These are phyloP conservation scores for Carex kokanica DNA, from an alignment of 176 grass and related monocot species.

Conservation along the genomic window DNA sequence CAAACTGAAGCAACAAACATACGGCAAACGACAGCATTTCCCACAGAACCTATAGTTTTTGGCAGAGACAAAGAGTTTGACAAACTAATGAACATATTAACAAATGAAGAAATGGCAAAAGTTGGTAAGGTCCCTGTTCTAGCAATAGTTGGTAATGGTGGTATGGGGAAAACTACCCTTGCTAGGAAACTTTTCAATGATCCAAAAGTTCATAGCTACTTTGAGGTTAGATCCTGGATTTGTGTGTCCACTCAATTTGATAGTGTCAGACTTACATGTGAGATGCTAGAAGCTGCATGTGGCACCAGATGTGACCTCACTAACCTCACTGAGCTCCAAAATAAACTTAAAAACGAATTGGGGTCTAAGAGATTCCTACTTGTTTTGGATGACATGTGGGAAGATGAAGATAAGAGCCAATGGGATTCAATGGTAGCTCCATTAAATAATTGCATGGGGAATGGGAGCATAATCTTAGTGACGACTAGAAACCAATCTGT, in stretches of 20 bases:
- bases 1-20: background rate
- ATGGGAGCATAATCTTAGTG: slow-evolving; percentile 1
- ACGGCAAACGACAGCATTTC: slow-evolving; percentile 13
- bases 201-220: slow-evolving; percentile 9
- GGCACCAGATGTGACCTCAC: background rate
- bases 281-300: slow-evolving; percentile 15
- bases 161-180: slow-evolving; percentile 37
- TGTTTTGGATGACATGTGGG: slow-evolving; percentile 39
- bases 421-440: slow-evolving; percentile 16
- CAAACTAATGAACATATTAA: slow-evolving; percentile 4
- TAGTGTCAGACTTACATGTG: background rate
- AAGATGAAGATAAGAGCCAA: background rate
- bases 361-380: slow-evolving; percentile 26
- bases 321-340: background rate
- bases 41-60: background rate
- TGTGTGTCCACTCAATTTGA: slow-evolving; percentile 21
- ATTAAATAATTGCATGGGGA: background rate
- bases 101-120: background rate
- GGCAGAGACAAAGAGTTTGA: slow-evolving; percentile 27
- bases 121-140: slow-evolving; percentile 13
- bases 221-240: slow-evolving; percentile 26
- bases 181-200: slow-evolving; percentile 9
- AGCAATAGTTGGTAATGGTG: slow-evolving; percentile 31
- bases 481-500: slow-evolving; percentile 25
- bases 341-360: background rate